A percentile compares a stretch with the other conserved stretches of the same genome.
phyloP scores from a whole-genome alignment of 2,329 filamentous ascomycete species.

The Tolypocladium album region DNA sequence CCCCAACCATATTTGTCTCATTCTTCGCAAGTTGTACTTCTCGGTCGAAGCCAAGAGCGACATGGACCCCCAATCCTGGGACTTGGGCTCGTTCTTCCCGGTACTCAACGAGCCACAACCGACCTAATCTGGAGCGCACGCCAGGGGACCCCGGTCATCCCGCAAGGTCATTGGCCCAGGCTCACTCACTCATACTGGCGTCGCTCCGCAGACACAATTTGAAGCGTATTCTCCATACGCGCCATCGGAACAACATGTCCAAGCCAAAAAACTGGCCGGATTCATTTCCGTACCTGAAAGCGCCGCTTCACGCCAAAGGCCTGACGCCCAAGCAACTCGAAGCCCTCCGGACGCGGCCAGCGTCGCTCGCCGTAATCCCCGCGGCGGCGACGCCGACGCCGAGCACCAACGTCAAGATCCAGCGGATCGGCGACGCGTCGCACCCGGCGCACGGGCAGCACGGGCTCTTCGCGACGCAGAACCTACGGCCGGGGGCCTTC shows the following conservation, averaged over 20 bases:
- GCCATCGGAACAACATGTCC: conserved; percentile 13
- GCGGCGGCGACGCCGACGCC: conserved; percentile 28
- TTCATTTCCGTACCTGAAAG: conserved; percentile 38
- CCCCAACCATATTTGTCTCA: too few species aligned
- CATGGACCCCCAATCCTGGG: too few species aligned
- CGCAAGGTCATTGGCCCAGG: background rate
- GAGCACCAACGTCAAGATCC: conserved; percentile 40
- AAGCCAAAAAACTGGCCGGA: conserved; percentile 49
- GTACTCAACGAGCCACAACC: too few species aligned
- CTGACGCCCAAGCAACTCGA: conserved; percentile 30
- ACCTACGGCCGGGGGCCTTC: conserved; percentile 42
- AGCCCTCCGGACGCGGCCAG: conserved; percentile 20
- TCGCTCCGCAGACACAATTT: background rate
- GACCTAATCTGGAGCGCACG: too few species aligned
- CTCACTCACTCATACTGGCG: background rate
- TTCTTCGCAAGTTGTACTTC: too few species aligned
- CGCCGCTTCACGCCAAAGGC: conserved; percentile 35
- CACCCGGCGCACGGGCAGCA: conserved; percentile 50
- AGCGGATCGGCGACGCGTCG: conserved; percentile 32
- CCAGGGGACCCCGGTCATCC: too few species aligned
- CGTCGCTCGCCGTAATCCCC: conserved; percentile 12
- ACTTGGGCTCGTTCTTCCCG: too few species aligned
- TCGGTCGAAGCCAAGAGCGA: too few species aligned
- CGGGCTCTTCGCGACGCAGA: conserved; percentile 48
- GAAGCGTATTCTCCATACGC: background rate